phyloP scores from a whole-genome alignment of 345 rosid species.

The Gossypium anomalum region DNA sequence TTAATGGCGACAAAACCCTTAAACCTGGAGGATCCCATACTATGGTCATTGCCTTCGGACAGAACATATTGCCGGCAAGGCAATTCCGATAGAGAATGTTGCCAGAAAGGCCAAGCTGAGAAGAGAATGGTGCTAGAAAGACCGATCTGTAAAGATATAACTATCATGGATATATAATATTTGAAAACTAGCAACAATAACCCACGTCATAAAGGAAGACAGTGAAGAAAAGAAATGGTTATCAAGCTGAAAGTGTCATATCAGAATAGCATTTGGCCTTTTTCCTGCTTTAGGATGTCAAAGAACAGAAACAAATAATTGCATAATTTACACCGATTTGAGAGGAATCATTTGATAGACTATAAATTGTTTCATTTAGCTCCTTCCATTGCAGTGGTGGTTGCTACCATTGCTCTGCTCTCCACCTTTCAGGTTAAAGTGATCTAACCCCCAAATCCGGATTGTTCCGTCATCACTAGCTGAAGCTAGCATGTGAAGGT shows the following conservation, averaged over 20 bases:
- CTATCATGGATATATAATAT: no score
- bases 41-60: no score
- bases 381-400: conserved; percentile 30
- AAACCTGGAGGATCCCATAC: no score
- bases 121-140: no score
- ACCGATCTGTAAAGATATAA: no score
- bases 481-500: conserved; percentile 69
- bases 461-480: conserved; percentile 67
- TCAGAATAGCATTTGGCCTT: conserved; percentile 18
- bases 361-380: conserved; percentile 15
- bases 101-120: no score
- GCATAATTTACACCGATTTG: conserved; percentile 23
- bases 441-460: conserved; percentile 66
- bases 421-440: conserved; percentile 26
- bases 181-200: neutral
- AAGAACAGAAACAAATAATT: conserved; percentile 17
- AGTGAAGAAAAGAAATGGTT: neutral
- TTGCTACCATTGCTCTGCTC: conserved; percentile 25
- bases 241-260: conserved; percentile 14
- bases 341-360: neutral
- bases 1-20: no score
- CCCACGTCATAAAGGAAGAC: neutral
- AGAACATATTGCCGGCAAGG: no score
- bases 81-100: no score
- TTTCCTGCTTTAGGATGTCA: conserved; percentile 21